Evolutionary conservation across 192 early-diverging fungal species (phyloP), one percentile per base, ranked within the genome.

Genomic region (Rhizophagus clarus): DNA sequence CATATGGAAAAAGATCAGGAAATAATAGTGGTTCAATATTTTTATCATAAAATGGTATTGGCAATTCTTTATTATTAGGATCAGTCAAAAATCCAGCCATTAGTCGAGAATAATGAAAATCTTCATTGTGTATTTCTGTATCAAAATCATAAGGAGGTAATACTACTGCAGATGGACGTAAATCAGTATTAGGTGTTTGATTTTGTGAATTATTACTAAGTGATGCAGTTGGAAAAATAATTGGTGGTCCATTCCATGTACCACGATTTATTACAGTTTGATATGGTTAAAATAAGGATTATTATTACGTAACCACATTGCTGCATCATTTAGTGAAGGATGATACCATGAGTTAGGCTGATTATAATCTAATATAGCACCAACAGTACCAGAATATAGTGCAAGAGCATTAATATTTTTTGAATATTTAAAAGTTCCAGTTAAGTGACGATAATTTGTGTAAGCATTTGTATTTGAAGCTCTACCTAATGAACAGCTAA

Each of bases 71-170:
- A 63, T 63, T 24, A 63, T 26, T 63, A 26, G 11, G 22, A 26
- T 10, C 2, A 26, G 26, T 26, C 28, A 63, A 10, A 63, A 63
- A 63, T 22, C n/a, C 61, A 9, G 61, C 61, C 31, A 68, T 45
- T 12, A 73, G 12, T 32, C 45, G 45, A 10, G 6, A n/a, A 24
- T 73, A 73, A 26, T 73, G 22, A 29, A 9, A 12, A 22, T 73
- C 42, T 73, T 49, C 72, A 47, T 73, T 24, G 29, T 73, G 72
- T 24, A 47, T 73, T 49, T 73, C 72, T 14, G 24, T 24, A 63
- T 63, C 61, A 63, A 63, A 63, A 63, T 63, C 61, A 63, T 63
- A 63, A 26, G 61, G 61, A 63, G 26, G n/a, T 28, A 63, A 10
- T 10, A 63, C 12, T 6, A 26, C n/a, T 63, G n/a, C 11, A 26